Evolutionary conservation across 106 monocot genomes (phyloP).

Genomic region (Vanilla planifolia): DNA sequence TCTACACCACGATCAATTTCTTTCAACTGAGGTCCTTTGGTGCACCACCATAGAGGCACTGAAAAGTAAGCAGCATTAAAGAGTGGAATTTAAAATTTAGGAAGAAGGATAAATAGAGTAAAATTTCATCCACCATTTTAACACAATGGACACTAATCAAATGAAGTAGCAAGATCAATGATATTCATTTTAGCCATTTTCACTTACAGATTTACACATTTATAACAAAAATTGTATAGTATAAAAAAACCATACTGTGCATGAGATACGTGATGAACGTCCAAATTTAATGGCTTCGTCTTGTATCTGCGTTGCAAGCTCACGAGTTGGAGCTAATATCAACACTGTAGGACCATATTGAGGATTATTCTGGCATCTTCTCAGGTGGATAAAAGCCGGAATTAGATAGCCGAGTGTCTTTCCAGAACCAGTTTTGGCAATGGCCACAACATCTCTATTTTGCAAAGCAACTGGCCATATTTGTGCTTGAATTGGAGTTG

Average conservation of each 20-base stretch:
- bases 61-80: neutral
- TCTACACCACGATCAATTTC: constrained; percentile 60
- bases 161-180: too few species aligned
- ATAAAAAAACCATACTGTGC: constrained; percentile 47
- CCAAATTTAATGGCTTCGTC: constrained; percentile 86
- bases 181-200: too few species aligned
- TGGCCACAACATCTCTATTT: constrained; percentile 55
- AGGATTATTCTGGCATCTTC: constrained; percentile 35
- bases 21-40: constrained; percentile 49
- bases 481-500: constrained; percentile 72
- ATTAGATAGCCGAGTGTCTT: constrained; percentile 67
- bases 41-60: constrained; percentile 72
- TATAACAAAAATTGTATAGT: too few species aligned
- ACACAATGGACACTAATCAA: too few species aligned
- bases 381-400: constrained; percentile 64
- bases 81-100: too few species aligned
- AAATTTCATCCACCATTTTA: too few species aligned
- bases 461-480: constrained; percentile 62
- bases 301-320: constrained; percentile 86
- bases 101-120: too few species aligned
- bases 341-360: constrained; percentile 49
- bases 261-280: constrained; percentile 70
- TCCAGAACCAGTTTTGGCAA: constrained; percentile 66
- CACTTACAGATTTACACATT: too few species aligned
- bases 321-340: constrained; percentile 54